Evolutionary conservation across 768 basidiomycete species (phyloP), one percentile per base, ranked within the genome.

Genomic region (Cystofilobasidium ferigula): DNA sequence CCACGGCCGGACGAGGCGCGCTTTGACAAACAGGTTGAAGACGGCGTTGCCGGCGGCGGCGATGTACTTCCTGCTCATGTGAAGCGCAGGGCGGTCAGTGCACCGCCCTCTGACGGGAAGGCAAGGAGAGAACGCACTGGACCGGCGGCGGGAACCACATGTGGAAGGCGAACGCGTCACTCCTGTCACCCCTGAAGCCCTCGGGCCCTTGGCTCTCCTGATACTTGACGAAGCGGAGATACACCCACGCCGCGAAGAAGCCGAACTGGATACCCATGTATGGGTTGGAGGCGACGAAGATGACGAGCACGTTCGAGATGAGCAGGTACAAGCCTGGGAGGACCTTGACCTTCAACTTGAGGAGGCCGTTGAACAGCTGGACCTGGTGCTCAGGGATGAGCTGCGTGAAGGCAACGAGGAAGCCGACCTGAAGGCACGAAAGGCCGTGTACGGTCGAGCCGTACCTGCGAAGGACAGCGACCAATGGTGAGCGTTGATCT

Each of bases 311-410:
- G 67, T 87, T 90, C 13, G 93, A 97, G 64, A 97, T 76, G 1
- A 88, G 86, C 67, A 98, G 81, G 76, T 97, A 91, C 38, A 85
- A 84, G 86, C 97, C 95, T n/a, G 94, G 94, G 35, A 98, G 77
- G 47, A 88, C 93, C 84, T 98, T 99, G 71, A 98, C 93, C 64
- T 90, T 84, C 56, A 87, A 81, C 76, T 84, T 89, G 69, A 90
- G 73, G 54, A 89, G 77, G 38, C 63, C 70, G 56, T 92, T 91
- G 67, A 98, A 80, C 22, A 98, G 73, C 75, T 98, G 95, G 18
- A 99, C 85, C 77, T 98, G 94, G 72, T 99, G 93, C 76, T 99
- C 95, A 36, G 94, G 94, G 71, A 98, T 98, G 62, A 95, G 77
- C 76, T 99, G 95, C 4, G 93, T 98, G 77, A 97, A 97, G 8